phyloP scores from a whole-genome alignment of 139 green algal species.

The Micractinium conductrix region DNA sequence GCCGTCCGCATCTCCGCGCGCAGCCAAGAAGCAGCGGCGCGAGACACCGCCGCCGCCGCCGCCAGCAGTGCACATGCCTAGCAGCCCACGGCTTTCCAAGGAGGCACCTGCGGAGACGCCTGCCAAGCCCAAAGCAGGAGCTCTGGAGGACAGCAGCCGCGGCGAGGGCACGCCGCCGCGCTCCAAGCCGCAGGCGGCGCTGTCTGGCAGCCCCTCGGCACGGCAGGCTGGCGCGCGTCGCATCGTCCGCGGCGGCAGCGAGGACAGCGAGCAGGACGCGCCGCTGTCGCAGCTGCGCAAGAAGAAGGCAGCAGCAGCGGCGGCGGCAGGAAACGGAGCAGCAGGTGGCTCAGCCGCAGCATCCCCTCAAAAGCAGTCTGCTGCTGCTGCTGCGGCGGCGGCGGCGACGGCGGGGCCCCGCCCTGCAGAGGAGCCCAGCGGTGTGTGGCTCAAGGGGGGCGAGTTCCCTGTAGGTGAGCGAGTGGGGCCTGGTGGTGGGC shows the following conservation, averaged over 20 bases:
- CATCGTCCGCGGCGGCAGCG: neutral
- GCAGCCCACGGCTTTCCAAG: no score
- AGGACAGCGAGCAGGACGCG: neutral
- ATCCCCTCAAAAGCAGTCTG: neutral
- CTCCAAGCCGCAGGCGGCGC: neutral
- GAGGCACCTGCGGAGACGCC: neutral
- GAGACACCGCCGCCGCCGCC: no score
- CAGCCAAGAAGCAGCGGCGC: no score
- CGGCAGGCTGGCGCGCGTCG: no score
- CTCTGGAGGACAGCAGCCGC: neutral
- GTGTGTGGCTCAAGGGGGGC: constrained; percentile 5
- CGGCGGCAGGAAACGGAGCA: neutral
- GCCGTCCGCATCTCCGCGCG: no score
- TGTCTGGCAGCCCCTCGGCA: neutral
- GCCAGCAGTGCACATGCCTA: neutral
- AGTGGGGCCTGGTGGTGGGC: neutral
- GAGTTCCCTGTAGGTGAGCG: constrained; percentile 23
- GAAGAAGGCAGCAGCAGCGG: neutral
- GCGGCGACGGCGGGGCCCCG: neutral
- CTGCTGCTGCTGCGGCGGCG: neutral
- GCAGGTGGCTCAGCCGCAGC: neutral
- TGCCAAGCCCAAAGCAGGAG: no score
- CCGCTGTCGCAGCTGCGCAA: neutral
- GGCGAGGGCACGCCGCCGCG: neutral
- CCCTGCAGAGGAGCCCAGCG: neutral